Evolutionary conservation across 2,329 filamentous ascomycete genomes (phyloP).

Genomic region (Gliomastix tumulicola): DNA sequence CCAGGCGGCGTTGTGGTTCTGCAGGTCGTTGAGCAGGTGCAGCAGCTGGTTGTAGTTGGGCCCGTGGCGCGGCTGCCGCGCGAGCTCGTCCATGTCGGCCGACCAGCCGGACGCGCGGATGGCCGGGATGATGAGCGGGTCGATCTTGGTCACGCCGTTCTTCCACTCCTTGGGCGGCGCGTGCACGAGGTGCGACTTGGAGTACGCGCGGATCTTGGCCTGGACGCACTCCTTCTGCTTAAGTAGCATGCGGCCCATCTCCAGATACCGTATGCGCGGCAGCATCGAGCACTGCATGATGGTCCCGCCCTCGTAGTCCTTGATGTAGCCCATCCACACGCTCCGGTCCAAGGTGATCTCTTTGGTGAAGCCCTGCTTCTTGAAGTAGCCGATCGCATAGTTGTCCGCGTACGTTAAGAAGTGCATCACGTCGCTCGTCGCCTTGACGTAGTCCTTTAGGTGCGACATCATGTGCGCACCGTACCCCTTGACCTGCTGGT

Average conservation of each 20-base stretch:
- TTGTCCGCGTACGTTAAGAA: constrained; percentile 99
- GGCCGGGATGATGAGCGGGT: constrained; percentile 78
- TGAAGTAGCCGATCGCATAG: constrained; percentile 98
- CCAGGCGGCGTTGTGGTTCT: constrained; percentile 91
- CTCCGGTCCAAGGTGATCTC: constrained; percentile 88
- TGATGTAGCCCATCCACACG: constrained; percentile 99
- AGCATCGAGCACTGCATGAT: constrained; percentile 99
- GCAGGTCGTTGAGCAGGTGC: constrained; percentile 87
- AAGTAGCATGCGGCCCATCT: constrained; percentile 85
- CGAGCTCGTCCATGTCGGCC: constrained; percentile 94
- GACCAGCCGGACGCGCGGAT: constrained; percentile 94
- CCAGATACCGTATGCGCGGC: constrained; percentile 87
- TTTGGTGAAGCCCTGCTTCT: constrained; percentile 98
- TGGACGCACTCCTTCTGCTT: constrained; percentile 96
- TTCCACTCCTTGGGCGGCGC: constrained; percentile 81
- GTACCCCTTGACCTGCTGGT: constrained; percentile 98
- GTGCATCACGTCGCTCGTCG: constrained; percentile 94
- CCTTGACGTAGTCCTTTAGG: constrained; percentile 96
- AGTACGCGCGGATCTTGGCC: constrained; percentile 89
- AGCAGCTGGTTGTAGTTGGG: constrained; percentile 94
- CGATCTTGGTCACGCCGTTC: constrained; percentile 62
- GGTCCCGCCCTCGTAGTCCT: constrained; percentile 97
- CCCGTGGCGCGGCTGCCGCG: constrained; percentile 88
- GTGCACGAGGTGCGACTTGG: constrained; percentile 82
- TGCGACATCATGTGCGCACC: constrained; percentile 98